phyloP scores from a whole-genome alignment of 257 asterid genomes.

The Fraxinus cuspidata region DNA sequence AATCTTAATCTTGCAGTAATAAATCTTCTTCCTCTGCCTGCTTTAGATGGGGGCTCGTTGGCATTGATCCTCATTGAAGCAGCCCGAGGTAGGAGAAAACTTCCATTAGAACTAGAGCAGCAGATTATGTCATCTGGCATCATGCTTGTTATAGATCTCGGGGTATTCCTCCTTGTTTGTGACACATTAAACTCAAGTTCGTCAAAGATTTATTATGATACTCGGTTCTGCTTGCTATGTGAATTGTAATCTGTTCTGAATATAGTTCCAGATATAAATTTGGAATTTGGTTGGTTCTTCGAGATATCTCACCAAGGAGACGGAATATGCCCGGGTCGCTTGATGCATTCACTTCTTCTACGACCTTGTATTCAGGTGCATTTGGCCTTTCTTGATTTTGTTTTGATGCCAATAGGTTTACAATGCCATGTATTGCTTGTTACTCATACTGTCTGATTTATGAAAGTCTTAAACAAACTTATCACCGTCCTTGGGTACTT shows the following conservation, averaged over 20 bases:
- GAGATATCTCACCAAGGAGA: not conserved
- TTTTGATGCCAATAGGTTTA: constrained; percentile 13
- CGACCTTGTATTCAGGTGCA: constrained; percentile 11
- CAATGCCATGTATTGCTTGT: constrained; percentile 27
- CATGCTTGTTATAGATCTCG: constrained; percentile 66
- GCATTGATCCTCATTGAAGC: constrained; percentile 81
- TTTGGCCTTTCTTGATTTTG: constrained; percentile 47
- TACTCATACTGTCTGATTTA: constrained; percentile 2
- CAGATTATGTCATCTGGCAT: constrained; percentile 89
- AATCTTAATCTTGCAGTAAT: constrained; percentile 90
- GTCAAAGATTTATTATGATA: constrained; percentile 70
- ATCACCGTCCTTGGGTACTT: not conserved
- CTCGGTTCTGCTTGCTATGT: not conserved
- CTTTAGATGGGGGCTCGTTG: constrained; percentile 87
- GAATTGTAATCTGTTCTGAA: constrained; percentile 18
- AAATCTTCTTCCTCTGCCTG: constrained; percentile 92
- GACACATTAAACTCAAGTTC: constrained; percentile 84
- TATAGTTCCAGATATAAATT: not conserved
- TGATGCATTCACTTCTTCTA: constrained; percentile 12
- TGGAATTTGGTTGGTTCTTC: constrained; percentile 10
- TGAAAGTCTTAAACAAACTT: not conserved
- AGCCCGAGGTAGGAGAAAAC: constrained; percentile 92
- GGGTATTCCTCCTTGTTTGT: constrained; percentile 79
- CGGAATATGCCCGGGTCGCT: constrained; percentile 3
- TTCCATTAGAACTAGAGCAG: constrained; percentile 86